A percentile compares a stretch with the other conserved stretches of the same genome.
These are phyloP conservation scores for Euphorbia celastroides DNA, from an alignment of 441 rosid genomes.

Conservation along the genomic window DNA sequence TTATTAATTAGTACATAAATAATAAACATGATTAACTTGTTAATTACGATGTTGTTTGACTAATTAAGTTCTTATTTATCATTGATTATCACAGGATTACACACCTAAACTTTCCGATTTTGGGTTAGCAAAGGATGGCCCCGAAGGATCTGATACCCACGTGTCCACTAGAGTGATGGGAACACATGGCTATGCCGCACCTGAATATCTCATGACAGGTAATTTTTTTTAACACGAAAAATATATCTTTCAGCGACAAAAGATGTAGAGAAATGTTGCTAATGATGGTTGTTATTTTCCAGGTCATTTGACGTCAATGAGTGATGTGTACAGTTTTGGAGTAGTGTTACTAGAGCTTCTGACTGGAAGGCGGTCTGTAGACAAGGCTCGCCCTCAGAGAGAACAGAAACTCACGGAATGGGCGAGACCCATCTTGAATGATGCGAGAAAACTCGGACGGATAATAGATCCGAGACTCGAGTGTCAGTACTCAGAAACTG, in stretches of 20 bases:
- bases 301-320: constrained; percentile 83
- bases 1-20: too few species aligned
- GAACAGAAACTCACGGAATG: constrained; percentile 65
- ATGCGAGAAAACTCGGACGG: constrained; percentile 45
- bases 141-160: constrained; percentile 74
- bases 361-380: constrained; percentile 60
- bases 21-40: background rate
- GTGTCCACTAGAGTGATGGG: constrained; percentile 86
- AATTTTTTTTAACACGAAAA: background rate
- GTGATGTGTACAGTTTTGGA: constrained; percentile 86
- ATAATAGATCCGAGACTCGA: constrained; percentile 67
- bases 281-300: constrained; percentile 12
- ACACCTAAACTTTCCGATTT: constrained; percentile 74
- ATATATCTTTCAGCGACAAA: background rate
- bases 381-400: constrained; percentile 43
- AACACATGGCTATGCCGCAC: constrained; percentile 84
- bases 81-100: constrained; percentile 43
- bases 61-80: background rate
- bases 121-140: constrained; percentile 84
- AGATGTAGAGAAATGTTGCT: background rate
- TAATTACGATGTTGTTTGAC: too few species aligned
- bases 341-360: constrained; percentile 71
- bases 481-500: constrained; percentile 45
- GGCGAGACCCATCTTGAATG: constrained; percentile 64
- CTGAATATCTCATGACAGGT: constrained; percentile 87